These are phyloP conservation scores for Lipomyces anomalus DNA, from an alignment of 805 yeast species.

Conservation along the genomic window DNA sequence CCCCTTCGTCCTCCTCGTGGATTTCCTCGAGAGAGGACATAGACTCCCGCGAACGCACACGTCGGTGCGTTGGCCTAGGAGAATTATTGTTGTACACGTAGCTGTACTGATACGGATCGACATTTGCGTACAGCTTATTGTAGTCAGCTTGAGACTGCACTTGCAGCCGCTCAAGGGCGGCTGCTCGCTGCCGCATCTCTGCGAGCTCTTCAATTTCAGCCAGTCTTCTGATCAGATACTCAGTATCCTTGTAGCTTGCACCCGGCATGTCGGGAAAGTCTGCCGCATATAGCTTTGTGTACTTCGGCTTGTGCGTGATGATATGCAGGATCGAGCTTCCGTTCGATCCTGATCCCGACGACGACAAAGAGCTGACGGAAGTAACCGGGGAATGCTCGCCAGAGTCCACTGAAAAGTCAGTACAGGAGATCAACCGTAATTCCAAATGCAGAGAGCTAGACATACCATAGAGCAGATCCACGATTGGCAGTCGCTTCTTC, in stretches of 20 bases:
- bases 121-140: not conserved
- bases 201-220: not conserved
- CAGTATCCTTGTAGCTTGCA: conserved; percentile 16
- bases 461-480: conserved; percentile 17
- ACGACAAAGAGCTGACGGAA: conserved; percentile 1
- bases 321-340: not conserved
- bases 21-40: not conserved
- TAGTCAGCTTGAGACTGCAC: not conserved
- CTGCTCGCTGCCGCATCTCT: not conserved
- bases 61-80: not conserved
- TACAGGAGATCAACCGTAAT: not conserved
- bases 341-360: not conserved
- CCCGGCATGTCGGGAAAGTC: conserved; percentile 13
- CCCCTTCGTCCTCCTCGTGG: not conserved
- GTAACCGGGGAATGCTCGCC: not conserved
- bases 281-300: not conserved
- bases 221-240: conserved; percentile 2
- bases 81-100: not conserved
- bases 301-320: conserved; percentile 8
- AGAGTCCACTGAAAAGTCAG: conserved; percentile 4
- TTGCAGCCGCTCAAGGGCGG: not conserved
- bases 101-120: not conserved
- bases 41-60: not conserved
- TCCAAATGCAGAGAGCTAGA: conserved; percentile 2
- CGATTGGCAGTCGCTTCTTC: conserved; percentile 8